phyloP scores from a whole-genome alignment of 1,139 yeast species.

The Kazachstania sp. region DNA sequence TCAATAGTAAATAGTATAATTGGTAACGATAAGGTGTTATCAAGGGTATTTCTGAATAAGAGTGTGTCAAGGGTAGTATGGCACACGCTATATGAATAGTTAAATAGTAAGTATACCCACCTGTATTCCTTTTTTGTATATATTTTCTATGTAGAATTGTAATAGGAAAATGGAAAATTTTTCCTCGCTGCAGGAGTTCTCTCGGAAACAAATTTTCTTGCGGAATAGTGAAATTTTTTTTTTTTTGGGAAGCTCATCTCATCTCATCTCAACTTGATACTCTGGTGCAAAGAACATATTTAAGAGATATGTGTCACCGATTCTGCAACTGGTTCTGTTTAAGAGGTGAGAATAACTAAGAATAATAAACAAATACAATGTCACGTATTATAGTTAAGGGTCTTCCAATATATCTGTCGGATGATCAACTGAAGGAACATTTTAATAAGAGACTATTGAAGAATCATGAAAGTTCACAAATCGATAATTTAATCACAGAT shows the following conservation, averaged over 20 bases:
- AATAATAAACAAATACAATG: slow-evolving; percentile 32
- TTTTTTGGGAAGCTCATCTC: not conserved
- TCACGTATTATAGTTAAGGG: slow-evolving; percentile 96
- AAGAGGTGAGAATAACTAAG: too few species aligned
- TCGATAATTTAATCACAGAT: slow-evolving; percentile 59
- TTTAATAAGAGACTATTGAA: slow-evolving; percentile 42
- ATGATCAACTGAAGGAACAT: slow-evolving; percentile 62
- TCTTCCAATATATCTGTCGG: slow-evolving; percentile 71
- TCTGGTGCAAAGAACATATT: not conserved
- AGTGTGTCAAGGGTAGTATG: too few species aligned
- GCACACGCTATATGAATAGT: too few species aligned
- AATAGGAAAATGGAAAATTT: too few species aligned
- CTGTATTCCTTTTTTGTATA: too few species aligned
- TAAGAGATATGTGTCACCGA: not conserved
- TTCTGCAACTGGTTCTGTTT: too few species aligned
- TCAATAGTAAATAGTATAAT: too few species aligned
- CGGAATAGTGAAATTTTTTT: not conserved
- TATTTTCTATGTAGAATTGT: too few species aligned
- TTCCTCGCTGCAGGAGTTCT: too few species aligned
- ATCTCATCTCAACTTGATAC: not conserved
- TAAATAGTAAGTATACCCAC: too few species aligned
- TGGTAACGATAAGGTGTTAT: too few species aligned
- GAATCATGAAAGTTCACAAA: slow-evolving; percentile 30
- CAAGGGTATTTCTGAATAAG: too few species aligned
- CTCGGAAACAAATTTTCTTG: not conserved